Conservation (phyloP, 805 yeast species). For the Jamesozyma rosinii region DNA sequence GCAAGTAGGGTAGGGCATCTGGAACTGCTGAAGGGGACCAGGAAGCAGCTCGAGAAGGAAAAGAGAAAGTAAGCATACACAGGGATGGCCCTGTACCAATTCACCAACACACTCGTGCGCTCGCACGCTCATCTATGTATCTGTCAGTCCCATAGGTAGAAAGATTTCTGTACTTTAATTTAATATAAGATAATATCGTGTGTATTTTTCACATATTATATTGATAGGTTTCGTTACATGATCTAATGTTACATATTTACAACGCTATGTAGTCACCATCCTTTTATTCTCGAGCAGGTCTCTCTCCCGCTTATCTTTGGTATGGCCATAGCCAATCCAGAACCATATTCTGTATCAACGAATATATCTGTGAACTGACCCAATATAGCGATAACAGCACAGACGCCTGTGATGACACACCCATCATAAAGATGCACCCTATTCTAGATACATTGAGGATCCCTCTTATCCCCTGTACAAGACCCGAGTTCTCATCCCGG, state of each 20-base stretch:
- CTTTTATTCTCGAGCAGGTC: too few species aligned
- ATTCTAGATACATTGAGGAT: slow-evolving; percentile 63
- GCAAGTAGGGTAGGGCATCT: slow-evolving; percentile 90
- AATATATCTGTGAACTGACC: slow-evolving; percentile 75
- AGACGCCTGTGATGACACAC: slow-evolving; percentile 79
- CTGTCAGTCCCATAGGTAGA: too few species aligned
- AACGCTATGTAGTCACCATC: not conserved
- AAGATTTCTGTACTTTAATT: too few species aligned
- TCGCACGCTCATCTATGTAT: not conserved
- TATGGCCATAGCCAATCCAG: slow-evolving; percentile 58
- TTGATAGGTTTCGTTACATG: too few species aligned
- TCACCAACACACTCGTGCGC: not conserved
- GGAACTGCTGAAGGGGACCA: slow-evolving; percentile 81
- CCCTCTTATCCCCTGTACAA: slow-evolving; percentile 31
- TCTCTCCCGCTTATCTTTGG: slow-evolving; percentile 3
- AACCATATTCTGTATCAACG: slow-evolving; percentile 64
- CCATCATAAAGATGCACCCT: slow-evolving; percentile 72
- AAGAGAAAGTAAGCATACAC: slow-evolving; percentile 3
- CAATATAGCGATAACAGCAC: slow-evolving; percentile 76
- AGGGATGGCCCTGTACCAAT: too few species aligned
- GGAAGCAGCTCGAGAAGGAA: slow-evolving; percentile 67
- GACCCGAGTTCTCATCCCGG: slow-evolving; percentile 14
- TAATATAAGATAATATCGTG: too few species aligned
- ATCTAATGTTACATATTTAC: slow-evolving; percentile 1
- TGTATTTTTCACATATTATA: too few species aligned